Percentiles rank a stretch among this genome's conserved stretches.
These are phyloP conservation scores for Aspergillus viridinutans DNA, from an alignment of 2,329 filamentous ascomycete genomes.

Conservation along the genomic window DNA sequence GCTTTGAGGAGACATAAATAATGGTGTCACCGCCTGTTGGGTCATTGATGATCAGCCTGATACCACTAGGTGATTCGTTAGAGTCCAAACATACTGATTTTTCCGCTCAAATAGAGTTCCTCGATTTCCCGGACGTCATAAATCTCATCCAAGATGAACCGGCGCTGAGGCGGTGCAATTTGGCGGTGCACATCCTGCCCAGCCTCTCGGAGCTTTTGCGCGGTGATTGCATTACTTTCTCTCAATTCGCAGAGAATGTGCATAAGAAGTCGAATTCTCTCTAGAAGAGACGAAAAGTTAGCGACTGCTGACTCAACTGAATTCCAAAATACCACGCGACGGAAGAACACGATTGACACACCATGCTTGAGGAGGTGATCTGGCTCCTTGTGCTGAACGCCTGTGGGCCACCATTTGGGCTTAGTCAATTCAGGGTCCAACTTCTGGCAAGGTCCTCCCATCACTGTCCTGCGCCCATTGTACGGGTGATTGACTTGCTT, in stretches of 20 bases:
- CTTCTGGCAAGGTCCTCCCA: constrained; percentile 18
- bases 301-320: neutral
- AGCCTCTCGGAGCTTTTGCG: constrained; percentile 36
- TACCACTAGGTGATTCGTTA: neutral
- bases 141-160: constrained; percentile 39
- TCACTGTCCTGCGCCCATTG: constrained; percentile 33
- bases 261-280: constrained; percentile 37
- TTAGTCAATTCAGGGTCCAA: constrained; percentile 39
- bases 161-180: constrained; percentile 31
- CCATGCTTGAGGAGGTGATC: constrained; percentile 42
- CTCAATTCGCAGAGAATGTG: constrained; percentile 38
- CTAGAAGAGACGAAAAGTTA: constrained; percentile 17
- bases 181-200: constrained; percentile 37
- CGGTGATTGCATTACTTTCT: constrained; percentile 33
- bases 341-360: constrained; percentile 17
- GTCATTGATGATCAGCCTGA: neutral
- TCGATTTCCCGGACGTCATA: constrained; percentile 38
- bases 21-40: neutral
- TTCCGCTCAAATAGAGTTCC: constrained; percentile 34
- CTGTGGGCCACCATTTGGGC: constrained; percentile 37
- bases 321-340: neutral
- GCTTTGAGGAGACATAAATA: neutral
- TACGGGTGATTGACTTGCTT: constrained; percentile 45
- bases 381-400: constrained; percentile 42
- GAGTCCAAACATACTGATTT: constrained; percentile 29